Percentiles rank a stretch among this genome's conserved stretches.
Evolutionary conservation across 1,139 yeast genomes (phyloP).

Genomic region (Debaryomyces singareniensis): DNA sequence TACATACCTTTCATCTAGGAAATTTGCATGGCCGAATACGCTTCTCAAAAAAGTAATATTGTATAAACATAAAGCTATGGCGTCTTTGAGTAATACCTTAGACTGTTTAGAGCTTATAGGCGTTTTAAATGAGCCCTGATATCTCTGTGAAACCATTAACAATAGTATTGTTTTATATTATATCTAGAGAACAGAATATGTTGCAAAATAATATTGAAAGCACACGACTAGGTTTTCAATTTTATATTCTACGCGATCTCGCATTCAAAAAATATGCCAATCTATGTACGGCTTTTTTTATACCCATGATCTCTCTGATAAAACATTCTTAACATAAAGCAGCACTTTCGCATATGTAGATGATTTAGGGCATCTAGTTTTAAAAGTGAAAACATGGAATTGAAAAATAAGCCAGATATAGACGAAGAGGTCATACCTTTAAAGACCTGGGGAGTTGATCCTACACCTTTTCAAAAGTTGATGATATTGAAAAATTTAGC

Average conservation of each 20-base stretch:
- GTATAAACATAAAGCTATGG: conserved; percentile 42
- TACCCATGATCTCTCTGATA: no score
- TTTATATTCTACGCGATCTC: conserved; percentile 1
- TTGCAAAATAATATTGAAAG: no score
- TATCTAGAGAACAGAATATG: no score
- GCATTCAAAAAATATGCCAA: neutral
- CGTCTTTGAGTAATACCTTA: conserved; percentile 34
- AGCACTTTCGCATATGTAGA: no score
- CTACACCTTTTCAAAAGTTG: conserved; percentile 17
- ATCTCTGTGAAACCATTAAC: neutral
- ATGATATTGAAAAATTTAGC: conserved; percentile 21
- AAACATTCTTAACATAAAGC: no score
- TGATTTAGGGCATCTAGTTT: no score
- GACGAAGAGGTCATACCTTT: neutral
- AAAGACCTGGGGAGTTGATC: neutral
- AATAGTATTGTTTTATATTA: neutral
- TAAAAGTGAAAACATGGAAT: no score
- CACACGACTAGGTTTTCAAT: no score
- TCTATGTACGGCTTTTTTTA: no score
- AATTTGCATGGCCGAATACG: conserved; percentile 42
- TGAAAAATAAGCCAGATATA: neutral
- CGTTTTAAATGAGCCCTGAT: neutral
- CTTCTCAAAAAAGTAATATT: conserved; percentile 48
- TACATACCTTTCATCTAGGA: conserved; percentile 35
- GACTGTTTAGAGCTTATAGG: neutral